Conservation (phyloP, 2,329 filamentous ascomycete species). For the Colletotrichum gigasporum region DNA sequence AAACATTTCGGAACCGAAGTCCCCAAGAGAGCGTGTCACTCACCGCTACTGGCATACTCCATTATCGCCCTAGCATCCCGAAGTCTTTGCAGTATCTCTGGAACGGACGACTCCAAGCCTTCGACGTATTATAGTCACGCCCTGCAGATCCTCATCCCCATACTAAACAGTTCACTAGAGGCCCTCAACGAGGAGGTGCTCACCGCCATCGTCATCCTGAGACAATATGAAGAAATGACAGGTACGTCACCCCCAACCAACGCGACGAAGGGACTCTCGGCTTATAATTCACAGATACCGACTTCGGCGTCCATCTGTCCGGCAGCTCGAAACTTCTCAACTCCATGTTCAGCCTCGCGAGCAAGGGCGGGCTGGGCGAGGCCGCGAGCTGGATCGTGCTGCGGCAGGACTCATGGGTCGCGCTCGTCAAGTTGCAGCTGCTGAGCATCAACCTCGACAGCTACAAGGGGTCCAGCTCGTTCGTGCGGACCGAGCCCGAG, state of each 20-base stretch:
- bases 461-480: constrained; percentile 40
- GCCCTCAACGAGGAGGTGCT: constrained; percentile 49
- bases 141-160: constrained; percentile 48
- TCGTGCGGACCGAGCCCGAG: constrained; percentile 36
- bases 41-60: constrained; percentile 46
- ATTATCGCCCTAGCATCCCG: constrained; percentile 39
- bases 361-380: constrained; percentile 47
- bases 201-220: constrained; percentile 47
- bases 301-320: constrained; percentile 38
- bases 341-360: constrained; percentile 38
- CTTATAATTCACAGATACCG: constrained; percentile 33
- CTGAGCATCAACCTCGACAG: constrained; percentile 46
- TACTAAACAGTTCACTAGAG: constrained; percentile 44
- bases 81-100: constrained; percentile 33
- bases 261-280: accelerated
- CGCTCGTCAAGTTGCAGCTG: constrained; percentile 49
- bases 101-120: constrained; percentile 40
- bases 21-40: constrained; percentile 48
- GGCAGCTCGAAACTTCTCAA: constrained; percentile 39
- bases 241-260: constrained; percentile 33
- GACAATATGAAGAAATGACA: constrained; percentile 52
- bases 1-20: constrained; percentile 51
- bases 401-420: constrained; percentile 58
- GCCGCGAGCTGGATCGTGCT: constrained; percentile 57
- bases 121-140: constrained; percentile 52